These are phyloP conservation scores for Calonectria hongkongensis DNA, from an alignment of 2,329 filamentous ascomycete species.

Conservation along the genomic window DNA sequence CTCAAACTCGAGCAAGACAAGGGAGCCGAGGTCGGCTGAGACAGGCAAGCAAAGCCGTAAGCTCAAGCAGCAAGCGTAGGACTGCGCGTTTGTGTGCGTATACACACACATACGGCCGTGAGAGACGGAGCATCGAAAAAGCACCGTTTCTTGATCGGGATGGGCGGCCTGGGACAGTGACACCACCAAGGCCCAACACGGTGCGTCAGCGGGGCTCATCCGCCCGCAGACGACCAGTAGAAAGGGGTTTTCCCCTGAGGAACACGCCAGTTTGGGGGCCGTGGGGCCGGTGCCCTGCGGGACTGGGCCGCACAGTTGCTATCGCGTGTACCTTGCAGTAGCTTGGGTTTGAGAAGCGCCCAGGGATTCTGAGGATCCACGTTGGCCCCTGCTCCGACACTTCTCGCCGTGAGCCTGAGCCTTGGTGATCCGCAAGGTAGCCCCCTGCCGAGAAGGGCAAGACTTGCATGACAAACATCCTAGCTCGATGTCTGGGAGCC, in stretches of 20 bases:
- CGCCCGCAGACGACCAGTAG: constrained; percentile 29
- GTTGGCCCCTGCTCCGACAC: constrained; percentile 40
- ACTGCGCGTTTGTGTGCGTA: constrained; percentile 2
- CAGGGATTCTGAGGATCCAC: constrained; percentile 33
- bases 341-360: constrained; percentile 38
- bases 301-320: constrained; percentile 36
- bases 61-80: background rate
- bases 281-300: constrained; percentile 33
- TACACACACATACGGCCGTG: constrained; percentile 24
- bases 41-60: constrained; percentile 7
- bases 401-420: constrained; percentile 54
- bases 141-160: constrained; percentile 35
- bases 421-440: constrained; percentile 47
- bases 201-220: constrained; percentile 33
- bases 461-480: constrained; percentile 53
- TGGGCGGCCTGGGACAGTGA: constrained; percentile 36
- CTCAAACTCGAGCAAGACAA: constrained; percentile 17
- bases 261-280: constrained; percentile 49
- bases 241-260: constrained; percentile 41
- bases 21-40: constrained; percentile 23
- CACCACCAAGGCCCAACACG: constrained; percentile 24
- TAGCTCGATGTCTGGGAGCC: constrained; percentile 48
- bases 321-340: constrained; percentile 56
- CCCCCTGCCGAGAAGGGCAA: constrained; percentile 47
- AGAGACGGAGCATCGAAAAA: constrained; percentile 18